phyloP scores from a whole-genome alignment of 371 early-diverging fungal species.

The Apophysomyces trapeziformis region DNA sequence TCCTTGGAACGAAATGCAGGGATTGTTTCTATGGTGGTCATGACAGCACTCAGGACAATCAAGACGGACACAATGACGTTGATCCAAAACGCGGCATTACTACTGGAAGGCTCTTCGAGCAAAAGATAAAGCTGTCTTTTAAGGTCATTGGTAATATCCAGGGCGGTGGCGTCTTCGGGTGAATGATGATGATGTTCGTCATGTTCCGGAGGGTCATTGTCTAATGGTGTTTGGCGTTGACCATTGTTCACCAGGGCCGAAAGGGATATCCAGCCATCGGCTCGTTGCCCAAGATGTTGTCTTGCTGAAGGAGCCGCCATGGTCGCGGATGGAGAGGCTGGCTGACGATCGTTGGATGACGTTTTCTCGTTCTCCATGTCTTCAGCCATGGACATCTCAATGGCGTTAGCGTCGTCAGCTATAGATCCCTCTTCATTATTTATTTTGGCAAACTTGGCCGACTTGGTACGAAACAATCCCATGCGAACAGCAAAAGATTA shows the following conservation, averaged over 20 bases:
- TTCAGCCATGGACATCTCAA: not conserved
- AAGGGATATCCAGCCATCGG: conserved; percentile 2
- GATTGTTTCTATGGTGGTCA: conserved; percentile 85
- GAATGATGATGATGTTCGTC: not conserved
- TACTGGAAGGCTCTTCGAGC: conserved; percentile 76
- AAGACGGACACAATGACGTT: conserved; percentile 77
- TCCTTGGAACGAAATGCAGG: conserved; percentile 73
- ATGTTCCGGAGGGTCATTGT: not conserved
- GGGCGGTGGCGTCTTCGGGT: not conserved
- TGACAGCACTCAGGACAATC: conserved; percentile 79
- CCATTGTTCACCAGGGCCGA: not conserved
- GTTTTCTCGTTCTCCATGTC: not conserved
- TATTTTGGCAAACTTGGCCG: conserved; percentile 10
- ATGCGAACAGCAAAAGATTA: conserved; percentile 7
- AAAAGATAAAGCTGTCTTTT: conserved; percentile 70
- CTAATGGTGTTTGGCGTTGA: not conserved
- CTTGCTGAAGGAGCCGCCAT: conserved; percentile 2
- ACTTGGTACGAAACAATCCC: conserved; percentile 7
- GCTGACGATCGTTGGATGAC: conserved; percentile 3
- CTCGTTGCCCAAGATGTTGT: not conserved
- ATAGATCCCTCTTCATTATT: conserved; percentile 5
- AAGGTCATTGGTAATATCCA: conserved; percentile 36
- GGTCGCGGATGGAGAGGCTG: not conserved
- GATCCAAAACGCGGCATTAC: conserved; percentile 72
- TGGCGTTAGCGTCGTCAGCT: conserved; percentile 1